Evolutionary conservation across 345 rosid species (phyloP).

Genomic region (Eucalyptus marginata): DNA sequence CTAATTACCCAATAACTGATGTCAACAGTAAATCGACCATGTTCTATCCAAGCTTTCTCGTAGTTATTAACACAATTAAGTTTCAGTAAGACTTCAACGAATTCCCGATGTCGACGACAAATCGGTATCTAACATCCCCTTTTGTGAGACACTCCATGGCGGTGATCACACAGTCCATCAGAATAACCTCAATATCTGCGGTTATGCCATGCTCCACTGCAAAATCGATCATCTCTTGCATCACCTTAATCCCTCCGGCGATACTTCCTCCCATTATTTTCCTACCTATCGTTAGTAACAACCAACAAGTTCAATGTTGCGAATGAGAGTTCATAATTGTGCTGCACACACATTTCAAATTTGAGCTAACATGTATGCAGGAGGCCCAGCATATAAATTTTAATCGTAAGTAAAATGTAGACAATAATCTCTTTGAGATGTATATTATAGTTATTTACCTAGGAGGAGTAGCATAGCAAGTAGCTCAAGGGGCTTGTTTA

Average conservation of each 20-base stretch:
- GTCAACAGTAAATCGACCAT: neutral
- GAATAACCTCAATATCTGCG: constrained; percentile 36
- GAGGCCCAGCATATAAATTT: neutral
- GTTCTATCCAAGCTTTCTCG: neutral
- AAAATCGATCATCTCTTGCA: constrained; percentile 43
- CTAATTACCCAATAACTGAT: neutral
- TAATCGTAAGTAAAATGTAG: neutral
- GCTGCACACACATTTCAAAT: neutral
- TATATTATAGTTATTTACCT: neutral
- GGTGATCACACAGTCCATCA: constrained; percentile 30
- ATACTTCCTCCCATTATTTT: constrained; percentile 35
- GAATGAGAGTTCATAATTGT: neutral
- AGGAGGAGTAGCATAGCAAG: constrained; percentile 13
- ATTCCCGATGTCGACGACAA: constrained; percentile 37
- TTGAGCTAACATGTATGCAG: neutral
- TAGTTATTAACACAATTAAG: neutral
- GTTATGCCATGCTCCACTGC: constrained; percentile 30
- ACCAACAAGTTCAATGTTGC: too few species aligned
- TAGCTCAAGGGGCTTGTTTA: constrained; percentile 14
- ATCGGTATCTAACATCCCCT: constrained; percentile 46
- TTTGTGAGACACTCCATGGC: constrained; percentile 40
- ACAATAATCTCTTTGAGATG: neutral
- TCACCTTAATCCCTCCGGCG: constrained; percentile 46
- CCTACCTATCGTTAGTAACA: constrained; percentile 11
- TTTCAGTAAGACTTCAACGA: neutral